Percentiles rank a stretch among this genome's conserved stretches.
phyloP scores from a whole-genome alignment of 1,284 basidiomycete species.

The Trichosporon sp. region DNA sequence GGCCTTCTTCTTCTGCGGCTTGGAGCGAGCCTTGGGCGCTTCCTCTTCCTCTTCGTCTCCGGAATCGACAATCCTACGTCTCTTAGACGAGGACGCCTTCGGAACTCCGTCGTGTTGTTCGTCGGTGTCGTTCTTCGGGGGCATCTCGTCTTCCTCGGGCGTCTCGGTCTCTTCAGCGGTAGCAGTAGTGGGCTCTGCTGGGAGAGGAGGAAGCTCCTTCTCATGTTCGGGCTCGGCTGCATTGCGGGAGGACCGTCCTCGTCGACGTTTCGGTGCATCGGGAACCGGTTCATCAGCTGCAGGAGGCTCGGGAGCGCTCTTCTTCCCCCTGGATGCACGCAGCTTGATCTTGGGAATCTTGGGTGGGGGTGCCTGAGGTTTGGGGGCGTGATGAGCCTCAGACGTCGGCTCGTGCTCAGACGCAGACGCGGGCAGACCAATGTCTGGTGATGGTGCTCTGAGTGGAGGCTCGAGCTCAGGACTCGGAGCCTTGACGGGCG shows the following conservation, averaged over 20 bases:
- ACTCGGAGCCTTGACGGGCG: slow-evolving; percentile 8
- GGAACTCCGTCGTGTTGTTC: not conserved
- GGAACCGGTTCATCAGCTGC: not conserved
- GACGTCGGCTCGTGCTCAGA: not conserved
- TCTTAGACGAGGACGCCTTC: slow-evolving; percentile 12
- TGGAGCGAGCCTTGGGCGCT: not conserved
- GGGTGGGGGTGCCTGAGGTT: slow-evolving; percentile 2
- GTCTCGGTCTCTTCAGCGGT: not conserved
- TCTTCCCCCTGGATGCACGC: not conserved
- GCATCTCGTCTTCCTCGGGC: not conserved
- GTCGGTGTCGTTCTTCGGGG: not conserved
- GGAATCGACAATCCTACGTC: slow-evolving; percentile 2
- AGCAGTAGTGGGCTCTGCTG: not conserved
- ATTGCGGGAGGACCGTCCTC: not conserved
- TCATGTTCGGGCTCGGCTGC: not conserved
- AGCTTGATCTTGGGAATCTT: slow-evolving; percentile 9
- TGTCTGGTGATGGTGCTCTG: slow-evolving; percentile 13
- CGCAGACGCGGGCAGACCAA: not conserved
- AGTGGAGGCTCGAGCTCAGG: slow-evolving; percentile 16
- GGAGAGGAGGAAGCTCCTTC: slow-evolving; percentile 6
- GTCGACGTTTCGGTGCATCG: not conserved
- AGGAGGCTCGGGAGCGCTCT: slow-evolving; percentile 1
- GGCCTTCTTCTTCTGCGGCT: not conserved
- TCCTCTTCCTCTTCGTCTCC: slow-evolving; percentile 1
- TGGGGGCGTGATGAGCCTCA: not conserved